Evolutionary conservation across 2,329 filamentous ascomycete species (phyloP).

Genomic region (Xylariaceae sp.): DNA sequence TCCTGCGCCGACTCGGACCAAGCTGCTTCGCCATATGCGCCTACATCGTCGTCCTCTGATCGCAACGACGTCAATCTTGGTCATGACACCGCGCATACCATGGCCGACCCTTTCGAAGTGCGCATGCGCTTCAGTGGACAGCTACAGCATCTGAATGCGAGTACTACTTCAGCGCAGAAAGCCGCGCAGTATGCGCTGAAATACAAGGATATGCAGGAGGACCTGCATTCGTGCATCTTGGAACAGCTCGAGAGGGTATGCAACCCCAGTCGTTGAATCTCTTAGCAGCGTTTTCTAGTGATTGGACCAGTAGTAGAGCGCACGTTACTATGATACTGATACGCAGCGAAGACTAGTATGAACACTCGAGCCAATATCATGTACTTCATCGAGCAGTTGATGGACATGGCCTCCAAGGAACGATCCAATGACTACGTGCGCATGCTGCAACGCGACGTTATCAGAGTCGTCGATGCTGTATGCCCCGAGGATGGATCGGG

Average conservation of each 20-base stretch:
- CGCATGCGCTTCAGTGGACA: slow-evolving; percentile 94
- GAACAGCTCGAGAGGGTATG: slow-evolving; percentile 83
- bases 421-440: slow-evolving; percentile 76
- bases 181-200: slow-evolving; percentile 93
- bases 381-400: slow-evolving; percentile 96
- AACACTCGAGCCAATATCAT: slow-evolving; percentile 98
- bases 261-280: no score
- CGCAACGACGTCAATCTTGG: no score
- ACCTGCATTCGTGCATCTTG: slow-evolving; percentile 93
- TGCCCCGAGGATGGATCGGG: slow-evolving; percentile 82
- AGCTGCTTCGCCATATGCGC: no score
- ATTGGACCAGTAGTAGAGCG: no score
- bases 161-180: slow-evolving; percentile 83
- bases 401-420: slow-evolving; percentile 77
- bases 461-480: slow-evolving; percentile 86
- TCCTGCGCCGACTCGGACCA: no score
- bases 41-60: no score
- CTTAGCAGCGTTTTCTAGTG: no score
- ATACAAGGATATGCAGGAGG: slow-evolving; percentile 92
- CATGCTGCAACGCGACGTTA: slow-evolving; percentile 93
- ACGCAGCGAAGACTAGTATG: slow-evolving; percentile 69
- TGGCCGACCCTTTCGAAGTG: slow-evolving; percentile 90
- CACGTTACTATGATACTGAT: no score
- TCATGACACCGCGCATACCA: slow-evolving; percentile 18
- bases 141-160: slow-evolving; percentile 86